A percentile compares a stretch with the other conserved stretches of the same genome.
Evolutionary conservation across 2,329 filamentous ascomycete genomes (phyloP).

Genomic region (Zasmidium angulare): DNA sequence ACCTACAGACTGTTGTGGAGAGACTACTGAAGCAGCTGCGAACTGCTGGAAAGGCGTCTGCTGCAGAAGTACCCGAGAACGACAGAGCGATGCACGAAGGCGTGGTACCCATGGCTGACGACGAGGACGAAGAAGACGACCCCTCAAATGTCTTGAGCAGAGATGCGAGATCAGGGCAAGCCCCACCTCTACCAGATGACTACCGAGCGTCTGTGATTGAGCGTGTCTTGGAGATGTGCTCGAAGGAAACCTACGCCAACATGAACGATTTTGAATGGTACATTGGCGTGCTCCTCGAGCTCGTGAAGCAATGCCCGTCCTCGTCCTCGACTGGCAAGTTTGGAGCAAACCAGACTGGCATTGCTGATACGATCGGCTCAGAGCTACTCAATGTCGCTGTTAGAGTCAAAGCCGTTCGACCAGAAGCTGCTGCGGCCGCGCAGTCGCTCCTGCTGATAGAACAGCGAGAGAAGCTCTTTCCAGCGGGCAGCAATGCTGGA

Average conservation of each 20-base stretch:
- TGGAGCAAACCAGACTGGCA: constrained; percentile 34
- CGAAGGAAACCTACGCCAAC: constrained; percentile 81
- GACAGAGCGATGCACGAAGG: constrained; percentile 46
- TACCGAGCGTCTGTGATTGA: constrained; percentile 82
- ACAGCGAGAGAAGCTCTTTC: constrained; percentile 58
- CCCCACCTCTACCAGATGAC: constrained; percentile 73
- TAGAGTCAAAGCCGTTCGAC: constrained; percentile 80
- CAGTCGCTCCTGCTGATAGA: constrained; percentile 70
- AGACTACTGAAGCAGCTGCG: constrained; percentile 81
- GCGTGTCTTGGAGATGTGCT: constrained; percentile 85
- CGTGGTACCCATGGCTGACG: constrained; percentile 53
- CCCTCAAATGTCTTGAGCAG: constrained; percentile 55
- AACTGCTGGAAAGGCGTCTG: constrained; percentile 61
- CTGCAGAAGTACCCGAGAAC: constrained; percentile 45
- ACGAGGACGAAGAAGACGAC: constrained; percentile 59
- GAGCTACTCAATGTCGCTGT: constrained; percentile 90
- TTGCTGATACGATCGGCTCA: constrained; percentile 72
- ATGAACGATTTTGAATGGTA: constrained; percentile 97
- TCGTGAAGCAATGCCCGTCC: constrained; percentile 69
- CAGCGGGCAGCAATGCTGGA: constrained; percentile 50
- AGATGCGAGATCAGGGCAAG: constrained; percentile 48
- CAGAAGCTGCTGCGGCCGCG: constrained; percentile 77
- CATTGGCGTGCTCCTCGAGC: constrained; percentile 81
- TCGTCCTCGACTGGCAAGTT: constrained; percentile 22
- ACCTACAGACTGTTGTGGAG: constrained; percentile 78